Evolutionary conservation across 2,329 filamentous ascomycete species (phyloP).

Genomic region (Neopestalotiopsis rosae): DNA sequence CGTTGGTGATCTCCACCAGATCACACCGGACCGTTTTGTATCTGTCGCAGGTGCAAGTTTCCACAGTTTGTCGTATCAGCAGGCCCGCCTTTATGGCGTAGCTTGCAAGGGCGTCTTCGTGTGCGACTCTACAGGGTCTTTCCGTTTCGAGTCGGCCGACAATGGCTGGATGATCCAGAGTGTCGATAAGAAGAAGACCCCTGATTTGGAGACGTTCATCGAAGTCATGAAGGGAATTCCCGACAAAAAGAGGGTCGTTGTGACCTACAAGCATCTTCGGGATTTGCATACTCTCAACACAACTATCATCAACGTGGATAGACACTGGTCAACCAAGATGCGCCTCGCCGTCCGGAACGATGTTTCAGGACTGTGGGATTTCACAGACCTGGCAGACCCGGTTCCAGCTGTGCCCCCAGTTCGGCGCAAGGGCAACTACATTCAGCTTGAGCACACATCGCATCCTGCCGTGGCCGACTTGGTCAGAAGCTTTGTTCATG

Average conservation of each 20-base stretch:
- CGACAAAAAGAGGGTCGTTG: slow-evolving; percentile 81
- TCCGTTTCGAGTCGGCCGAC: slow-evolving; percentile 89
- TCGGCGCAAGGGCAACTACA: slow-evolving; percentile 84
- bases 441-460: slow-evolving; percentile 86
- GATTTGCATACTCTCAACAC: slow-evolving; percentile 96
- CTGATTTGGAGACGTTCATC: slow-evolving; percentile 86
- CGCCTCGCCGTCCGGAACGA: slow-evolving; percentile 91
- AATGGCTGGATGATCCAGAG: slow-evolving; percentile 94
- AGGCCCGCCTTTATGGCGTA: slow-evolving; percentile 94
- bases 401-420: slow-evolving; percentile 76
- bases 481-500: slow-evolving; percentile 91
- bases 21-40: slow-evolving; percentile 95
- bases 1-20: slow-evolving; percentile 89
- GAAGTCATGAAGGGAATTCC: slow-evolving; percentile 89
- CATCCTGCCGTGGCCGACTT: slow-evolving; percentile 92
- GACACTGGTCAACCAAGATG: slow-evolving; percentile 97
- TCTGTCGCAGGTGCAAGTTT: slow-evolving; percentile 93
- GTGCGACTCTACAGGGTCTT: slow-evolving; percentile 93
- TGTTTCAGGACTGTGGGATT: slow-evolving; percentile 90
- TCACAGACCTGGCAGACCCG: slow-evolving; percentile 81
- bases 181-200: slow-evolving; percentile 89
- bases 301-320: slow-evolving; percentile 87
- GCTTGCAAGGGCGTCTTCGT: slow-evolving; percentile 92
- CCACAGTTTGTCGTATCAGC: slow-evolving; percentile 96
- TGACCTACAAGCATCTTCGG: slow-evolving; percentile 93